phyloP scores from a whole-genome alignment of 768 basidiomycete genomes.

The Panaeolus cyanescens region DNA sequence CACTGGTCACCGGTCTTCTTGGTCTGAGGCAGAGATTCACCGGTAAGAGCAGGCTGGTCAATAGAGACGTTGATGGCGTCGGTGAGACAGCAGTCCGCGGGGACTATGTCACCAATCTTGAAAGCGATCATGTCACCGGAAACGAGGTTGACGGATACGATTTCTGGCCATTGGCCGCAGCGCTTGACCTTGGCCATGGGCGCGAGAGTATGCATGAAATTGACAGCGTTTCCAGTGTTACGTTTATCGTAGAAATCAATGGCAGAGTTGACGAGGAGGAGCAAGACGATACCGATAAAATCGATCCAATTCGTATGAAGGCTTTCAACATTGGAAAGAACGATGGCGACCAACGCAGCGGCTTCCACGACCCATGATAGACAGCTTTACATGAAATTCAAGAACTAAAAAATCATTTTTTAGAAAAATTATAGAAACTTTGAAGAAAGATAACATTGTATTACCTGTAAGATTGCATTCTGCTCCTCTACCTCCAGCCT shows the following conservation, averaged over 20 bases:
- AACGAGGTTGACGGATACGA: conserved; percentile 87
- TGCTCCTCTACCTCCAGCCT: conserved; percentile 91
- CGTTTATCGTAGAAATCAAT: conserved; percentile 99
- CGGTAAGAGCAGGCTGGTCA: conserved; percentile 97
- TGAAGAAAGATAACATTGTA: conserved; percentile 5
- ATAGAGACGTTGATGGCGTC: conserved; percentile 98
- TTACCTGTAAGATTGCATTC: conserved; percentile 85
- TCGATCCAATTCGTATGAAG: conserved; percentile 95
- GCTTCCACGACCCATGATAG: conserved; percentile 99
- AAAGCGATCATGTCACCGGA: conserved; percentile 96
- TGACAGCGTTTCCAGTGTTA: conserved; percentile 97
- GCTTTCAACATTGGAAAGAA: conserved; percentile 88
- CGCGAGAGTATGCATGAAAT: conserved; percentile 98
- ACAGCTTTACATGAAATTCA: conserved; percentile 99
- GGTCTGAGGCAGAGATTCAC: conserved; percentile 90
- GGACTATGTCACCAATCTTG: conserved; percentile 99
- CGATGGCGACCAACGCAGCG: conserved; percentile 92
- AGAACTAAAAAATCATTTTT: conserved; percentile 51
- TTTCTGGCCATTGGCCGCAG: conserved; percentile 80
- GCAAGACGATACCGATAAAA: conserved; percentile 93
- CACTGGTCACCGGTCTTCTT: conserved; percentile 97
- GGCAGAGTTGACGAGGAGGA: conserved; percentile 91
- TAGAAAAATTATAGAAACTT: not conserved
- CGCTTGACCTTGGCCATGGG: conserved; percentile 97
- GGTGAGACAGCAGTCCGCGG: conserved; percentile 95